Conservation (phyloP, 2,329 filamentous ascomycete genomes). For the Fusarium penzigii region DNA sequence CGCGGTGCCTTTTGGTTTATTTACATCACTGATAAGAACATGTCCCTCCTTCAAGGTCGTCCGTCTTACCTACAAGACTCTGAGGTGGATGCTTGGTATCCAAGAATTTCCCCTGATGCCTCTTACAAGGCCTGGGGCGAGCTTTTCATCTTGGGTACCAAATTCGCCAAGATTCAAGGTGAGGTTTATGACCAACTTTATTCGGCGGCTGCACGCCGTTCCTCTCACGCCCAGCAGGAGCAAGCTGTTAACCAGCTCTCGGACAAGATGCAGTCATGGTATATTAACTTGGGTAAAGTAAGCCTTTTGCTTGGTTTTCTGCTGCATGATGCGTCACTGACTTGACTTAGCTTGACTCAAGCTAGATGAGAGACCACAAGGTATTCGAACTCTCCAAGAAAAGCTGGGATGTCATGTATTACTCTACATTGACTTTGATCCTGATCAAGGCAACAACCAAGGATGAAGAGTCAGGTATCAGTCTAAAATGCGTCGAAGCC, state of each 20-base stretch:
- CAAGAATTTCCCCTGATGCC: not conserved
- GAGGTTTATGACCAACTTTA: constrained; percentile 2
- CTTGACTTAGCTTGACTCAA: constrained; percentile 1
- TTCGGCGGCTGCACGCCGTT: not conserved
- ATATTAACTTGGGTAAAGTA: not conserved
- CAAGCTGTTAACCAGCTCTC: not conserved
- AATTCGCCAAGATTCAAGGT: constrained; percentile 3
- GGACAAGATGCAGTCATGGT: not conserved
- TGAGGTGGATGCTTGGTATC: not conserved
- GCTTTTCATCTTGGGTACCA: constrained; percentile 1
- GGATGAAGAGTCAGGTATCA: not conserved
- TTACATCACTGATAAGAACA: constrained; percentile 1
- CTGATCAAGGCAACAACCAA: not conserved
- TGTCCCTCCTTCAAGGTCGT: constrained; percentile 1
- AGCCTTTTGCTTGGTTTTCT: not conserved
- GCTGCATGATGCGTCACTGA: not conserved
- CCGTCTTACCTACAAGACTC: constrained; percentile 1
- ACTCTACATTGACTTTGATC: constrained; percentile 2
- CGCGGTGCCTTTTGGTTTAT: constrained; percentile 1
- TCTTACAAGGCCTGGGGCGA: not conserved
- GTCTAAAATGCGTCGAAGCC: not conserved
- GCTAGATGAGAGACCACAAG: not conserved
- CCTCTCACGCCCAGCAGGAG: not conserved
- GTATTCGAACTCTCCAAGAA: constrained; percentile 1
- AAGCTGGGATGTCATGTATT: constrained; percentile 2